Conservation (phyloP, 495 filamentous ascomycete species). For the Cercophora newfieldiana region DNA sequence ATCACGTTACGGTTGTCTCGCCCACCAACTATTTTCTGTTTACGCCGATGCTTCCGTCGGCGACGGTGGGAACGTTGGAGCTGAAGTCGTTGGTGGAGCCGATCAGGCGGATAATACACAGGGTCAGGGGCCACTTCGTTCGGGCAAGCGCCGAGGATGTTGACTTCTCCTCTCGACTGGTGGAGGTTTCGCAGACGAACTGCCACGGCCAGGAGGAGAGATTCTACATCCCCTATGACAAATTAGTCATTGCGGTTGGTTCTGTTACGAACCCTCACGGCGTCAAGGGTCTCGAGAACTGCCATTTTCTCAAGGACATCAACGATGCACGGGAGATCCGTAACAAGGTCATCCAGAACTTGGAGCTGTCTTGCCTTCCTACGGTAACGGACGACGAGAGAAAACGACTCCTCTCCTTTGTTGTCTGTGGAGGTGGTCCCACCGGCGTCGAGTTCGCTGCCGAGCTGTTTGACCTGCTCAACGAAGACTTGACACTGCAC, state of each 20-base stretch:
- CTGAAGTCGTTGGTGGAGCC: slow-evolving; percentile 90
- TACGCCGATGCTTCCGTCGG: slow-evolving; percentile 95
- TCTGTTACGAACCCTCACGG: slow-evolving; percentile 93
- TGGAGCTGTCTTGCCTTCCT: slow-evolving; percentile 90
- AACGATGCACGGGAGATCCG: slow-evolving; percentile 87
- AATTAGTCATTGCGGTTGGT: slow-evolving; percentile 92
- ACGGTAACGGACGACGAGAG: slow-evolving; percentile 90
- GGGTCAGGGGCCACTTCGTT: slow-evolving; percentile 83
- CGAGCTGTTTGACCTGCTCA: slow-evolving; percentile 92
- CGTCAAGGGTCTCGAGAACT: slow-evolving; percentile 92
- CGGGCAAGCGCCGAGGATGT: slow-evolving; percentile 83
- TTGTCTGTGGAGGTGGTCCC: slow-evolving; percentile 90
- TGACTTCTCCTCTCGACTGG: slow-evolving; percentile 84
- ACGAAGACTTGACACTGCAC: slow-evolving; percentile 81
- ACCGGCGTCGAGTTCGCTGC: slow-evolving; percentile 98
- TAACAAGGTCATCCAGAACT: slow-evolving; percentile 85
- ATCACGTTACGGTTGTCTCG: slow-evolving; percentile 91
- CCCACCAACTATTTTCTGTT: slow-evolving; percentile 97
- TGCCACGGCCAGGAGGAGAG: slow-evolving; percentile 65
- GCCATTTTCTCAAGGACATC: slow-evolving; percentile 91
- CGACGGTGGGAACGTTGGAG: slow-evolving; percentile 93
- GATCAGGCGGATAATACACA: slow-evolving; percentile 76
- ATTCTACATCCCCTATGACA: slow-evolving; percentile 98
- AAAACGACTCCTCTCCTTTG: slow-evolving; percentile 85
- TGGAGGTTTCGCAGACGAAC: slow-evolving; percentile 78